Base-by-base conservation (phyloP, 108 stramenopile species). In the Tribonema minus region DNA sequence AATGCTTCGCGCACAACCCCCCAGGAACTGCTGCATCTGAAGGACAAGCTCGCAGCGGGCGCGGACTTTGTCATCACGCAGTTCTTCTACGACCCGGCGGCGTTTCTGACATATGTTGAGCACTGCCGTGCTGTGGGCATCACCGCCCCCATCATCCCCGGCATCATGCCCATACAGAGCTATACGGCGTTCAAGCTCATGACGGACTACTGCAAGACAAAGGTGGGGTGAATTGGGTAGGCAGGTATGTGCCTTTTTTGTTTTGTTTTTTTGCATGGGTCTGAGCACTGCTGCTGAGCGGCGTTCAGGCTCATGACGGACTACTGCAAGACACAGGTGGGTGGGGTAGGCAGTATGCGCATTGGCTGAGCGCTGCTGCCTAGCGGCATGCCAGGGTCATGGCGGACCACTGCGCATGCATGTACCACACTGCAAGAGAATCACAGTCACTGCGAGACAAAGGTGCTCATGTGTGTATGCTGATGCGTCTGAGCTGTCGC, bases 31-130 rank as follows among this genome's bases (percentile, higher is more conserved):
- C 37, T 61, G 67, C 92, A 93, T 81, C 84, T 98, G 74, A 95
- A 94, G 70, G 86, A 91, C 59, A 97, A 97, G 86, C 46, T 80
- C 20, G 90, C 92, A 46, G 93, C 93, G 3, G 95, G 96, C 28
- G 95, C 94, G 25, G 94, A 96, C 80, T 95, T 97, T 70, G 90
- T 97, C 59, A 83, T 96, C 60, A 95, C 95, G 12, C 96, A 97
- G 82, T 95, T 97, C 84, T 95, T 97, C 76, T 97, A 95, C 72
- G 93, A 95, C 72, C 81, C 86, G 3, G 81, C 87, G 34, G 85
- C 86, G 0, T 97, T 93, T 82, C 71, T 94, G 31, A 81, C 86
- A 6, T 97, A 90, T 73, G 92, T 90, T 60, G 83, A 86, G 35
- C 80, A 76, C 54, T 95, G 95, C 83, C 68, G 89, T 58, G 88